phyloP scores from a whole-genome alignment of 2,329 filamentous ascomycete genomes.

The Lizonia empirigonia region DNA sequence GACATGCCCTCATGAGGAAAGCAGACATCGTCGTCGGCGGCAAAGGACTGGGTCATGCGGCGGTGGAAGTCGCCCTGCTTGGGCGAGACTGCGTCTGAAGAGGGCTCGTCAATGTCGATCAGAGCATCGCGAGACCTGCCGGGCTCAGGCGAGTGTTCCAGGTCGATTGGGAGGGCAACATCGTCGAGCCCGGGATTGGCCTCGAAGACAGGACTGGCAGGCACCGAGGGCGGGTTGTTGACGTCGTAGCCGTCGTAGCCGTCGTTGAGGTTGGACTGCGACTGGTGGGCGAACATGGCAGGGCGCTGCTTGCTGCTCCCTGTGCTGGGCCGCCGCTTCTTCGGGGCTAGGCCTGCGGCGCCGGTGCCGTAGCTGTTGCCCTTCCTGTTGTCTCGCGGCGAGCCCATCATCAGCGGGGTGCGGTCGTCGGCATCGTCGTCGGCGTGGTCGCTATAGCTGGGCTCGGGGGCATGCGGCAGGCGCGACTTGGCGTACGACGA shows the following conservation, averaged over 20 bases:
- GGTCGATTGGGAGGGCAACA: constrained; percentile 72
- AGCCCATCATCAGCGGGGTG: constrained; percentile 59
- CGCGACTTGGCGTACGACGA: constrained; percentile 32
- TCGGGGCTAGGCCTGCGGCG: constrained; percentile 23
- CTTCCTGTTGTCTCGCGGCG: constrained; percentile 42
- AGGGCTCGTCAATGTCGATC: constrained; percentile 61
- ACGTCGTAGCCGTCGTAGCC: constrained; percentile 68
- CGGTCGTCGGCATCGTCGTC: constrained; percentile 56
- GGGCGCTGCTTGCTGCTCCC: constrained; percentile 40
- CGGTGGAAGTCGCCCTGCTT: constrained; percentile 36
- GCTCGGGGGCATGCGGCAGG: constrained; percentile 37
- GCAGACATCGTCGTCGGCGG: constrained; percentile 87
- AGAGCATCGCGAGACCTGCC: constrained; percentile 51
- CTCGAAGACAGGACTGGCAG: constrained; percentile 62
- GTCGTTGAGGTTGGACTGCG: constrained; percentile 35
- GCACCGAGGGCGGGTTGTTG: constrained; percentile 69
- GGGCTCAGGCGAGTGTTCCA: constrained; percentile 45
- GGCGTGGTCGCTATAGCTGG: constrained; percentile 56
- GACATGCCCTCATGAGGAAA: constrained; percentile 82
- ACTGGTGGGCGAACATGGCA: constrained; percentile 36
- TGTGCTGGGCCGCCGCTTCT: constrained; percentile 19
- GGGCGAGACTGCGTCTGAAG: constrained; percentile 34
- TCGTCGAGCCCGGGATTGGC: constrained; percentile 61
- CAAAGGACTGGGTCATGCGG: constrained; percentile 54
- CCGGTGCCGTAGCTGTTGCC: constrained; percentile 44